Percentiles rank a stretch among this genome's conserved stretches.
Conservation (phyloP, 768 basidiomycete genomes). For the Leucocoprinus sp. region DNA sequence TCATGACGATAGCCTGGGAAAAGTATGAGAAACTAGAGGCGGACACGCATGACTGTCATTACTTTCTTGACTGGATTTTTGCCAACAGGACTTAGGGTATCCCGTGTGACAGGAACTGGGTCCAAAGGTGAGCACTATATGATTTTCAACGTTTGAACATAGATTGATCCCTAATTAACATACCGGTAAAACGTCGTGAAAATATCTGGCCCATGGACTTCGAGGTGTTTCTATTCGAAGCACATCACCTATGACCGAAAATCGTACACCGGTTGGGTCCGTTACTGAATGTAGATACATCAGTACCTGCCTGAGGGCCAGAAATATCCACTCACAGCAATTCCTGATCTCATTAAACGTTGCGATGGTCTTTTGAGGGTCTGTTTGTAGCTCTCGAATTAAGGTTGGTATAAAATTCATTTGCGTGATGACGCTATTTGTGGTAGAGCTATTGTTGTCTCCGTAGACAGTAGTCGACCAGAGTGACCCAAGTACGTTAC, state of each 20-base stretch:
- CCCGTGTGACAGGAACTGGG: constrained; percentile 55
- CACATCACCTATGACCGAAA: constrained; percentile 88
- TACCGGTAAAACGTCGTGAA: constrained; percentile 53
- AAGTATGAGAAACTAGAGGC: neutral
- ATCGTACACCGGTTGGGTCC: constrained; percentile 73
- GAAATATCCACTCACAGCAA: constrained; percentile 37
- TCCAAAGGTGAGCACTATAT: constrained; percentile 44
- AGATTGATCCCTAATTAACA: constrained; percentile 12
- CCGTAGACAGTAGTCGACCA: constrained; percentile 59
- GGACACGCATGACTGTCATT: constrained; percentile 10
- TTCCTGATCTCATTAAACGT: constrained; percentile 71
- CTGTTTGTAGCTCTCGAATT: constrained; percentile 59
- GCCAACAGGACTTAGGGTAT: constrained; percentile 72
- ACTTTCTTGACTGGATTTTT: constrained; percentile 67
- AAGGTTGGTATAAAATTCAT: constrained; percentile 75
- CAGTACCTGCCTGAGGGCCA: neutral
- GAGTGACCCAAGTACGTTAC: constrained; percentile 66
- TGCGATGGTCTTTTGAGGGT: constrained; percentile 62
- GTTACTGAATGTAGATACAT: constrained; percentile 47
- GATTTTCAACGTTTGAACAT: constrained; percentile 4
- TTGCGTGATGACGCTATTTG: constrained; percentile 61
- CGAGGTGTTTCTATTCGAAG: constrained; percentile 61
- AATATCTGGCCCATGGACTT: constrained; percentile 66
- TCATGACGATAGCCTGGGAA: constrained; percentile 70
- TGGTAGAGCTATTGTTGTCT: constrained; percentile 61